Conservation (phyloP, 441 rosid genomes). For the Pelargonium citronellum region DNA sequence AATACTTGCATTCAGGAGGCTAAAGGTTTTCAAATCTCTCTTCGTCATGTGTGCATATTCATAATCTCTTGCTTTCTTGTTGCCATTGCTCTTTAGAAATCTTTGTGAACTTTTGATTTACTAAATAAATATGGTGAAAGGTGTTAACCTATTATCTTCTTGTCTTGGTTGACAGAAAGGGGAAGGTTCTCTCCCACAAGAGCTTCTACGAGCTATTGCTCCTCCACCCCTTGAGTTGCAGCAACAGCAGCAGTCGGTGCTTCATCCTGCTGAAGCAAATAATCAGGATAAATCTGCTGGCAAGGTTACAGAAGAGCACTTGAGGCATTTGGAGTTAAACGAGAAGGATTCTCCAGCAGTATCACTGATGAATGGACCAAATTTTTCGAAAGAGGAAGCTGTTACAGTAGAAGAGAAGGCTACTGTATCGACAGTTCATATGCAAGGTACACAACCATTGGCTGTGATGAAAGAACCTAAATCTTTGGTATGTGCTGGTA, state of each 20-base stretch:
- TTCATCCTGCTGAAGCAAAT: slow-evolving; percentile 50
- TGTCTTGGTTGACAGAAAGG: slow-evolving; percentile 65
- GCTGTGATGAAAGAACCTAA: slow-evolving; percentile 46
- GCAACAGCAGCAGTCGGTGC: slow-evolving; percentile 43
- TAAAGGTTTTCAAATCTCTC: slow-evolving; percentile 53
- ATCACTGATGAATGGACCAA: slow-evolving; percentile 44
- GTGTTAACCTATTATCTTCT: slow-evolving; percentile 15
- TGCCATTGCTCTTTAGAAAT: slow-evolving; percentile 6
- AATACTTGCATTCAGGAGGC: slow-evolving; percentile 90
- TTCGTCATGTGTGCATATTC: slow-evolving; percentile 3
- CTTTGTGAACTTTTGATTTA: slow-evolving; percentile 12
- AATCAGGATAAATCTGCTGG: slow-evolving; percentile 58
- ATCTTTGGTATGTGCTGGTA: slow-evolving; percentile 38
- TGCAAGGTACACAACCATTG: slow-evolving; percentile 34
- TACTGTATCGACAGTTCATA: slow-evolving; percentile 38
- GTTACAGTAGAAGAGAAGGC: slow-evolving; percentile 58
- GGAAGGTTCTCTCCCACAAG: slow-evolving; percentile 87
- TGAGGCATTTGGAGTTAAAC: slow-evolving; percentile 47
- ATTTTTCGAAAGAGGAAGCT: slow-evolving; percentile 55
- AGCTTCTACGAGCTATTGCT: slow-evolving; percentile 88
- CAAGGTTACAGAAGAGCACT: slow-evolving; percentile 58
- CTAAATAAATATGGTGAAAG: slow-evolving; percentile 16
- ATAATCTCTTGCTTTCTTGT: neutral
- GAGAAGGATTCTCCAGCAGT: slow-evolving; percentile 50
- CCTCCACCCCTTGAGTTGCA: slow-evolving; percentile 88